Evolutionary conservation across 2,329 filamentous ascomycete genomes (phyloP), one percentile per base, ranked within the genome.

Genomic region (Reticulascus tulasneorum): DNA sequence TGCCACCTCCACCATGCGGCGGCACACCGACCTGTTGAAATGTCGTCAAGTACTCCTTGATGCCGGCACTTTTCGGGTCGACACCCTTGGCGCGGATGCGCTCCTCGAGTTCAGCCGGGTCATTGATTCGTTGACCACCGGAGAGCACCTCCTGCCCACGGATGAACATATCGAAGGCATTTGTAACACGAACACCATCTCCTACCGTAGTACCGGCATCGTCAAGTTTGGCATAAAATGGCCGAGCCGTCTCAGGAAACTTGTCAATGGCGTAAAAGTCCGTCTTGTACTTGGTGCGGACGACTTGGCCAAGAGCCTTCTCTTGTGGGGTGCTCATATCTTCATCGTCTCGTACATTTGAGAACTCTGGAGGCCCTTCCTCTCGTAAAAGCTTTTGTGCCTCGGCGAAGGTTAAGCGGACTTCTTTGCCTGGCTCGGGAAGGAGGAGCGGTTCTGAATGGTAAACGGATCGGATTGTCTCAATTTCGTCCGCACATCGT

Each of bases 241-340:
- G 91, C 20, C 93, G 79, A 15, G 93, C 86, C 23, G 73, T 71
- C 61, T 93, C 81, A 28, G 93, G 93, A 73, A 95, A 98, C 66
- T 97, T 93, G 71, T 97, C 91, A 45, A 98, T 77, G 16, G 94
- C 83, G 68, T 95, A 97, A 69, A 97, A 97, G 67, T 98, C 93
- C 42, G 89, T 93, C 58, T 84, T 78, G 74, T 84, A 95, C 67
- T 95, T 96, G 52, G 86, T 75, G 38, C 86, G 83, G 48, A 97
- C 79, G 30, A 97, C 73, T 18, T 80, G 82, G 39, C 93, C 93
- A 8, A 97, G 81, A n/a, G 84, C 86, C 66, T 90, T 90, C 61
- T 93, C 86, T 55, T 91, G 83, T 1, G 86, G 81, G 1, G 86
- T 93, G 55, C 67, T 77, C 70, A 91, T 81, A 53, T 93, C 86